Conservation (phyloP, 371 early-diverging fungal species). For the Saksenaea oblongispora region DNA sequence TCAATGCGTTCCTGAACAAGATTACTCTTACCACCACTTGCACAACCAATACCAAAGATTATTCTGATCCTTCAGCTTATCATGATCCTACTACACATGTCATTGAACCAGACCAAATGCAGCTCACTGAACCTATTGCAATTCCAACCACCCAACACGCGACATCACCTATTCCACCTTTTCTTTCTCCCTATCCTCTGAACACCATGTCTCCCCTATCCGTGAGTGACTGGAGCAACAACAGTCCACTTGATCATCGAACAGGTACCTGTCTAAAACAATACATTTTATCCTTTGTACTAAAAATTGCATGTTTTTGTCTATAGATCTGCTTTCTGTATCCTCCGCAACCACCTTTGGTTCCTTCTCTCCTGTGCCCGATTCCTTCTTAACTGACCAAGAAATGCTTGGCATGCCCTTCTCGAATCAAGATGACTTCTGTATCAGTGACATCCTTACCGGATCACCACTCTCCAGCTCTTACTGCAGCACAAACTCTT, state of each 20-base stretch:
- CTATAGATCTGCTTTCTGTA: not conserved
- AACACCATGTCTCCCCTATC: slow-evolving; percentile 1
- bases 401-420: not conserved
- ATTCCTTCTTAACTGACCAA: not conserved
- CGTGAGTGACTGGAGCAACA: not conserved
- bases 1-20: slow-evolving; percentile 11
- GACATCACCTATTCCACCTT: not conserved
- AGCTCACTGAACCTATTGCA: not conserved
- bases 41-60: slow-evolving; percentile 1
- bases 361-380: not conserved
- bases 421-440: not conserved
- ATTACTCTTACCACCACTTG: not conserved
- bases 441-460: not conserved
- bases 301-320: too few species aligned
- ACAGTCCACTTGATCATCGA: not conserved
- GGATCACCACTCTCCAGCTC: not conserved
- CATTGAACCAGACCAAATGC: not conserved
- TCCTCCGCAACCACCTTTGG: not conserved
- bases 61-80: not conserved
- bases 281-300: too few species aligned
- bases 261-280: not conserved
- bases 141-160: not conserved
- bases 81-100: not conserved
- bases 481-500: not conserved
- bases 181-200: not conserved